Evolutionary conservation across 768 basidiomycete genomes (phyloP).

Genomic region (Podaxis mareebaensis): DNA sequence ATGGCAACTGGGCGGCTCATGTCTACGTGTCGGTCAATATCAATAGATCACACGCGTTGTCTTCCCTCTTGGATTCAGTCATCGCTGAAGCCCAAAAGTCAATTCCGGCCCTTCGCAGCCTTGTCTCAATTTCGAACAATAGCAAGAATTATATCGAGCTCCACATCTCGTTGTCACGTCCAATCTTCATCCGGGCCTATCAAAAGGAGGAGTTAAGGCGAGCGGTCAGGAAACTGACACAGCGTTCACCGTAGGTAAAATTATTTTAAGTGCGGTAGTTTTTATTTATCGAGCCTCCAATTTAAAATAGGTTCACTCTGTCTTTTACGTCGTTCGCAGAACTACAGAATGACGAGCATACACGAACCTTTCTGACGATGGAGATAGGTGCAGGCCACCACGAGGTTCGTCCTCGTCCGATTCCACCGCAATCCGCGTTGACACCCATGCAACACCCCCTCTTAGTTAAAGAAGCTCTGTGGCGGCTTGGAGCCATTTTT

Average conservation of each 20-base stretch:
- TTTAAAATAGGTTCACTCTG: conserved; percentile 55
- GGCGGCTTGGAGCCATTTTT: conserved; percentile 61
- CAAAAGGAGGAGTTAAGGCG: conserved; percentile 74
- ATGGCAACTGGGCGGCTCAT: conserved; percentile 84
- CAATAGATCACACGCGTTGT: conserved; percentile 42
- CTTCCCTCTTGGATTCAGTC: conserved; percentile 45
- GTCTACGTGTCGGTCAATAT: conserved; percentile 69
- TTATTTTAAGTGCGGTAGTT: not conserved
- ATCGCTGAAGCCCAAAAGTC: conserved; percentile 41
- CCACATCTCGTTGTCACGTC: conserved; percentile 85
- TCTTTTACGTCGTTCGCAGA: conserved; percentile 76
- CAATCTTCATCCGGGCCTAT: conserved; percentile 75
- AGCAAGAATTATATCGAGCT: conserved; percentile 44
- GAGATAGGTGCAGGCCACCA: conserved; percentile 84
- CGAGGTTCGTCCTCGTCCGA: conserved; percentile 48
- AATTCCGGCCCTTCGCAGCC: conserved; percentile 43
- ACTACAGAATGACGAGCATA: conserved; percentile 77
- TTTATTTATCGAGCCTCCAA: not conserved
- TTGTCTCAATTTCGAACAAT: conserved; percentile 32
- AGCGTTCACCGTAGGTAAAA: conserved; percentile 44
- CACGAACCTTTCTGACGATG: conserved; percentile 76
- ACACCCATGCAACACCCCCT: not conserved
- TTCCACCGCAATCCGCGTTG: not conserved
- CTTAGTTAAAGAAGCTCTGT: conserved; percentile 61
- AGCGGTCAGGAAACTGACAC: conserved; percentile 56